These are phyloP conservation scores for Eucalyptus tenuipes DNA, from an alignment of 345 rosid genomes.

Conservation along the genomic window DNA sequence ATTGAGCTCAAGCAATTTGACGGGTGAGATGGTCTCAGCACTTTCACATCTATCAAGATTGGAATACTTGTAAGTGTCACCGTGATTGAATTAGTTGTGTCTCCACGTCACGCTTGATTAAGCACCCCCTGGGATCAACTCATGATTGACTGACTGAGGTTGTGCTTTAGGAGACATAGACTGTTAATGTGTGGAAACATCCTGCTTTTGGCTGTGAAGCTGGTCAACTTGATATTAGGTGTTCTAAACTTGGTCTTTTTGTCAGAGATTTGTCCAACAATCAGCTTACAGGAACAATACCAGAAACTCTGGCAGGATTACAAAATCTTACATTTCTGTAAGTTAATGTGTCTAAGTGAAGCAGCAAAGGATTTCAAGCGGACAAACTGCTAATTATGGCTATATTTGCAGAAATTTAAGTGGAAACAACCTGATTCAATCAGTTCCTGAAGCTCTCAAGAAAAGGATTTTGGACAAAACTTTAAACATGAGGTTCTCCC, in stretches of 20 bases:
- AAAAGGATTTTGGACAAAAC: not conserved
- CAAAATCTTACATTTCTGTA: conserved; percentile 21
- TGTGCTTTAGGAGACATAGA: not conserved
- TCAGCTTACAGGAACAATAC: conserved; percentile 30
- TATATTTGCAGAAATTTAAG: not conserved
- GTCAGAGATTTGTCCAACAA: conserved; percentile 51
- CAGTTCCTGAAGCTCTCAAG: not conserved
- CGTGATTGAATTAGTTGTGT: not conserved
- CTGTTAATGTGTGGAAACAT: not conserved
- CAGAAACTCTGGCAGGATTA: conserved; percentile 12
- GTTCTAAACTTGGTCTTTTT: not conserved
- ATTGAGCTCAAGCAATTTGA: not conserved
- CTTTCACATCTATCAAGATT: not conserved
- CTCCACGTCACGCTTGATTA: not conserved
- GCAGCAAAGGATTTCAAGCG: not conserved
- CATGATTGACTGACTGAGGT: not conserved
- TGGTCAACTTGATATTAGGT: not conserved
- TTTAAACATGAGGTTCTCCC: not conserved
- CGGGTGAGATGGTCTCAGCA: not conserved
- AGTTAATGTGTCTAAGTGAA: not conserved
- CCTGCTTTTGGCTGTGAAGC: not conserved
- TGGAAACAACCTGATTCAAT: not conserved
- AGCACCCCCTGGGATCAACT: not conserved
- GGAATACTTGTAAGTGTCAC: not conserved
- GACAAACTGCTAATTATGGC: not conserved